Evolutionary conservation across 352 stramenopile species (phyloP), one percentile per base, ranked within the genome.

Genomic region (Elongisporangium senticosum): DNA sequence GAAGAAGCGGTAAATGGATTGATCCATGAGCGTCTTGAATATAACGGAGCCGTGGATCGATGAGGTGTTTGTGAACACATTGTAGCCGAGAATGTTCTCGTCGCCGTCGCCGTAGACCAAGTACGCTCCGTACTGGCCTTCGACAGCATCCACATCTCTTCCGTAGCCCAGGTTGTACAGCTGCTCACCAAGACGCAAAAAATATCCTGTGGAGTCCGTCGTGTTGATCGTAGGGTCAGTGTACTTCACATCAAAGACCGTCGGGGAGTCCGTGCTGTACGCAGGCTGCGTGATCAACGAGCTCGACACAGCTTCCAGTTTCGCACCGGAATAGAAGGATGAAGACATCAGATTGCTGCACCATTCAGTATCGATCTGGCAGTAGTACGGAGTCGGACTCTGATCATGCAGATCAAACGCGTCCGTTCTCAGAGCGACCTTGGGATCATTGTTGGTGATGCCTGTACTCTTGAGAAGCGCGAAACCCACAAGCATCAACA

Each of bases 401-500:
- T 75, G 40, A 8, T 64, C 64, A 24, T 63, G 61, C 33, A 43
- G 33, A 4, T 43, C 40, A 53, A 59, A 72, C 14, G 51, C 62
- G 22, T 64, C 24, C 4, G 62, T 63, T 13, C 48, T 58, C 23
- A 90, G 63, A 0, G 61, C 15, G 10, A 87, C 60, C 22, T 65
- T 78, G 8, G 68, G 68, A 23, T 90, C 80, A 21, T 72, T 51
- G 23, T 74, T 68, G 2, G 70, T 76, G 8, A 78, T 51, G 13
- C 58, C 62, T 5, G 68, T 63, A 17, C 65, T 59, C 56, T 79
- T 62, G 0, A 95, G 64, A 14, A 89, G 28, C 0, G 59, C 67
- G 26, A 95, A 51, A 1, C 83, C 83, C 28, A 84, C 26, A 0
- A 87, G 7, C 3, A 95, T 55, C n/a, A 86, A 53, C 14, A 84